Conservation (phyloP, 73 alveolate species). For the Paramecium sexaurelia region DNA sequence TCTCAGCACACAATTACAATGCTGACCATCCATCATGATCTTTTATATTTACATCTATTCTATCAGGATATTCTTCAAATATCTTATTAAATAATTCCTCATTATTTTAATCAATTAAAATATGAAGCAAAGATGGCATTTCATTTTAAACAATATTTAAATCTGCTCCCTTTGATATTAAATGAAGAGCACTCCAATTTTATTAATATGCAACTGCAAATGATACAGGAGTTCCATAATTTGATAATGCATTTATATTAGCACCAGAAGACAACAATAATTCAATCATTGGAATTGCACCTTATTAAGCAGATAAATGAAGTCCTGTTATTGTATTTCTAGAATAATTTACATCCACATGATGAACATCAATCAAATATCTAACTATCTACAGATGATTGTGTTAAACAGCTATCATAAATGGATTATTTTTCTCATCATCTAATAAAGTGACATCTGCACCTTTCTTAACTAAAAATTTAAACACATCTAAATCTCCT, state of each 20-base stretch:
- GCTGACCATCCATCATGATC: slow-evolving; percentile 66
- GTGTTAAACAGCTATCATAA: slow-evolving; percentile 60
- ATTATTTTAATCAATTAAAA: slow-evolving; percentile 47
- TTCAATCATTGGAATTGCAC: slow-evolving; percentile 40
- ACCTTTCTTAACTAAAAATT: slow-evolving; percentile 38
- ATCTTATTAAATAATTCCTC: slow-evolving; percentile 45
- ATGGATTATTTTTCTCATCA: slow-evolving; percentile 58
- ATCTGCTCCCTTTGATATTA: slow-evolving; percentile 58
- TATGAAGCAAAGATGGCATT: slow-evolving; percentile 43
- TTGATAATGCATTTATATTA: slow-evolving; percentile 30
- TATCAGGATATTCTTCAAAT: neutral
- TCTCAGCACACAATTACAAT: slow-evolving; percentile 62
- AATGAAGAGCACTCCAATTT: slow-evolving; percentile 8
- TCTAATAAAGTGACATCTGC: slow-evolving; percentile 37
- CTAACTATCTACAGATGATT: neutral
- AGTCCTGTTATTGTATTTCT: slow-evolving; percentile 51
- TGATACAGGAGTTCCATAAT: slow-evolving; percentile 58
- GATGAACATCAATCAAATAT: slow-evolving; percentile 40
- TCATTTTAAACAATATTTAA: slow-evolving; percentile 16
- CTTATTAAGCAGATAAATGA: neutral
- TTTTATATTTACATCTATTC: slow-evolving; percentile 40
- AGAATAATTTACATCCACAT: slow-evolving; percentile 9
- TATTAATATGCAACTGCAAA: slow-evolving; percentile 57
- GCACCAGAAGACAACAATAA: slow-evolving; percentile 37
- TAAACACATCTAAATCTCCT: slow-evolving; percentile 62